phyloP scores from a whole-genome alignment of 495 filamentous ascomycete species.

The Penicillium crystallinum region DNA sequence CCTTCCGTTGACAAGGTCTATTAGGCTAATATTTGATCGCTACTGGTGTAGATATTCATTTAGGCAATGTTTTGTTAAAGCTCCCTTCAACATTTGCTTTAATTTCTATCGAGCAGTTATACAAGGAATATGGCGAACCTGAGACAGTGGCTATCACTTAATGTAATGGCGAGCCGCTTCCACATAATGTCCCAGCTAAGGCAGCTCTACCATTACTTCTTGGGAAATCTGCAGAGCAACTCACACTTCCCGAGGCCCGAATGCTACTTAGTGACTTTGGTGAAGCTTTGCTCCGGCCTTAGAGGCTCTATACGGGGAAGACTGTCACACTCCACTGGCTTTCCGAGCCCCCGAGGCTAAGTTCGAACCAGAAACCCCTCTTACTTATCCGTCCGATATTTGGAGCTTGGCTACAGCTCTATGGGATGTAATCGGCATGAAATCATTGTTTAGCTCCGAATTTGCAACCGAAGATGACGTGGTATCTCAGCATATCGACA shows the following conservation, averaged over 20 bases:
- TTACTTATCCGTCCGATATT: conserved; percentile 30
- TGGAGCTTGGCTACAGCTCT: conserved; percentile 33
- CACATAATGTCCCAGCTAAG: conserved; percentile 19
- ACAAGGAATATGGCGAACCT: conserved; percentile 13
- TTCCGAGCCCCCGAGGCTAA: conserved; percentile 29
- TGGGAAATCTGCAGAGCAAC: conserved; percentile 25
- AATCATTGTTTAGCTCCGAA: conserved; percentile 28
- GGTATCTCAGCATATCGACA: conserved; percentile 24
- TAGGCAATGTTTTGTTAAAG: conserved; percentile 34
- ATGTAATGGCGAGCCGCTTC: conserved; percentile 11
- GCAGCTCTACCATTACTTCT: conserved; percentile 28
- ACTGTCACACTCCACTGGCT: conserved; percentile 28
- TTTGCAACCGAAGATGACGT: conserved; percentile 23
- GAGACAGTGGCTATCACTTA: conserved; percentile 14
- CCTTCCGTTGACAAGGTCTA: too few relatives aligned
- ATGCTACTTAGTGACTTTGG: conserved; percentile 32
- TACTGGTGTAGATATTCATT: conserved; percentile 28
- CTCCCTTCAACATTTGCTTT: conserved; percentile 26
- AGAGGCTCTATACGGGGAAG: conserved; percentile 20
- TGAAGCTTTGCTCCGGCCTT: conserved; percentile 23
- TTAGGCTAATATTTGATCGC: neutral
- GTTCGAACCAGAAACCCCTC: conserved; percentile 24
- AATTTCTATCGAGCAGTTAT: conserved; percentile 13
- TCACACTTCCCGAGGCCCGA: conserved; percentile 22
- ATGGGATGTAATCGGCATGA: conserved; percentile 37